A percentile compares a stretch with the other conserved stretches of the same genome.
These are phyloP conservation scores for Geotrichum citri-aurantii DNA, from an alignment of 1,139 yeast species.

Conservation along the genomic window DNA sequence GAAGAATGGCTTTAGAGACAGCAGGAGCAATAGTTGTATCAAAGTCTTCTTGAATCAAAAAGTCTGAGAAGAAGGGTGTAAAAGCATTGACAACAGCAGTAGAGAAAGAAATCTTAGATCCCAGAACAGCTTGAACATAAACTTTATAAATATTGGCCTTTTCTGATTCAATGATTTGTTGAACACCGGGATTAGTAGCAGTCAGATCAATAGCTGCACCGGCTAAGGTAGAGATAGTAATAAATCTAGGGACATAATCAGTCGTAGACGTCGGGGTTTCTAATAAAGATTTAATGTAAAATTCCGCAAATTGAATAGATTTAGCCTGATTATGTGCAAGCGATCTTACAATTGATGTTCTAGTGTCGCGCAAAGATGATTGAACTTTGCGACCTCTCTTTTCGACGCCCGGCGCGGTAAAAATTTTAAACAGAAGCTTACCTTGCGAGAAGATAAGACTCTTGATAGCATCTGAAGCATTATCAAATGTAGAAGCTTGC, in stretches of 20 bases:
- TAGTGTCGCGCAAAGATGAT: slow-evolving; percentile 29
- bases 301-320: slow-evolving; percentile 19
- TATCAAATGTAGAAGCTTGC: slow-evolving; percentile 14
- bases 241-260: slow-evolving; percentile 22
- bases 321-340: slow-evolving; percentile 15
- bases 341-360: slow-evolving; percentile 24
- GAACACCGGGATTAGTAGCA: slow-evolving; percentile 26
- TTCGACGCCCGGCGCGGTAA: slow-evolving; percentile 20
- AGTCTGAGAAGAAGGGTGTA: slow-evolving; percentile 41
- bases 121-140: slow-evolving; percentile 31
- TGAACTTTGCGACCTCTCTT: slow-evolving; percentile 25
- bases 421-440: slow-evolving; percentile 25
- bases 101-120: slow-evolving; percentile 28
- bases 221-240: slow-evolving; percentile 29
- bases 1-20: slow-evolving; percentile 67
- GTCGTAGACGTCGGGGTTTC: slow-evolving; percentile 17
- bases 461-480: slow-evolving; percentile 16
- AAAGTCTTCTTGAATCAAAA: slow-evolving; percentile 44
- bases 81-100: slow-evolving; percentile 33
- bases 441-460: slow-evolving; percentile 28
- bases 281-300: slow-evolving; percentile 23
- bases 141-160: slow-evolving; percentile 24
- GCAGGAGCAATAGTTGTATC: slow-evolving; percentile 47
- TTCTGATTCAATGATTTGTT: slow-evolving; percentile 21
- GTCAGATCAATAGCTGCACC: slow-evolving; percentile 29